Evolutionary conservation across 306 rosid genomes (phyloP).

Genomic region (Trifolium repens): DNA sequence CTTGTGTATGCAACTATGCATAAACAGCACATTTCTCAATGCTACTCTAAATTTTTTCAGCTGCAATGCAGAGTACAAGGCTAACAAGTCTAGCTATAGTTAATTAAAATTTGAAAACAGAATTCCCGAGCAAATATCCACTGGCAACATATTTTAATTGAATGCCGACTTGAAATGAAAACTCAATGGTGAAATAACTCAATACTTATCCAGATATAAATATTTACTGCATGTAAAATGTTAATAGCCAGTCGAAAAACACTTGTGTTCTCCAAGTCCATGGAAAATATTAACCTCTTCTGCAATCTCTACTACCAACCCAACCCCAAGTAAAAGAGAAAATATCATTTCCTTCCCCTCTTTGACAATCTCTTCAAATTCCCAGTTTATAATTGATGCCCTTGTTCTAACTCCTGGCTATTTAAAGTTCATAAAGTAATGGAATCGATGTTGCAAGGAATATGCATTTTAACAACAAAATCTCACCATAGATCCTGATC

Average conservation of each 20-base stretch:
- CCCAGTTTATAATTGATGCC: not conserved
- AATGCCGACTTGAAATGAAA: slow-evolving; percentile 7
- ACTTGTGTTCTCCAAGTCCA: not conserved
- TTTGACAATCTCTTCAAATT: not conserved
- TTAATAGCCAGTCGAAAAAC: slow-evolving; percentile 9
- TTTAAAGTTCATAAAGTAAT: slow-evolving; percentile 1
- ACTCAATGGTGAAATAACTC: slow-evolving; percentile 3
- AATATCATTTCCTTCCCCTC: not conserved
- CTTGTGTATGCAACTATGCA: not conserved
- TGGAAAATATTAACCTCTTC: slow-evolving; percentile 15
- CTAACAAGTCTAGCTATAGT: not conserved
- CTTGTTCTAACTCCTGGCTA: slow-evolving; percentile 24
- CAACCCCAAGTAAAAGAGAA: not conserved
- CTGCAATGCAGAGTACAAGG: slow-evolving; percentile 23
- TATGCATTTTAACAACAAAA: slow-evolving; percentile 29
- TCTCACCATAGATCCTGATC: slow-evolving; percentile 1
- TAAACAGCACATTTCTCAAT: slow-evolving; percentile 20
- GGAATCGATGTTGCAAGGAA: slow-evolving; percentile 13
- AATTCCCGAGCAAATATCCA: slow-evolving; percentile 9
- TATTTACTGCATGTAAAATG: not conserved
- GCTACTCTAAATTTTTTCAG: slow-evolving; percentile 27
- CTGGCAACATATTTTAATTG: slow-evolving; percentile 25
- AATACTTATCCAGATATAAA: slow-evolving; percentile 9
- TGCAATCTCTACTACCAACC: not conserved
- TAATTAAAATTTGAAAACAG: slow-evolving; percentile 8